Evolutionary conservation across 768 basidiomycete species (phyloP), one percentile per base, ranked within the genome.

Genomic region (Lactarius hatsudake): DNA sequence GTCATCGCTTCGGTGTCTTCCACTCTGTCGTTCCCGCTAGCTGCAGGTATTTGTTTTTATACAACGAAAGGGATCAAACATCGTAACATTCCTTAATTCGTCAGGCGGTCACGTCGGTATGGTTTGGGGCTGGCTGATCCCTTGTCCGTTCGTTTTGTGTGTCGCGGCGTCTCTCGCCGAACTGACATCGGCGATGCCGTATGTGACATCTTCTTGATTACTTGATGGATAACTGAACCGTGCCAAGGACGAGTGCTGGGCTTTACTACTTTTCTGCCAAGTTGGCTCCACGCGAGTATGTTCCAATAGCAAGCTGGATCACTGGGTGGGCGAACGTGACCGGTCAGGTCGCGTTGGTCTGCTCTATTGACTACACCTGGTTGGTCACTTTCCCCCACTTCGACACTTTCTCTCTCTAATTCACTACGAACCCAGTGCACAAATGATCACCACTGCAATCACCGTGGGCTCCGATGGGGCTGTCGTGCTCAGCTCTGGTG

Each of bases 201-300:
- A 75, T 26, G 71, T 64, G 15, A 23, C 43, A 28, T 34, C 23
- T 38, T 4, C 36, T 36, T 34, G 17, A 26, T 43, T 8, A 6
- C 0, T 17, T 12, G 26, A 38, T 54, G 23, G 13, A 40, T 61
- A 32, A 10, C 58, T 62, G 30, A 23, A 43, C 23, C 34, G 1
- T 32, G 36, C n/a, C 15, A 61, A 91, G 89, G 61, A 91, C 90
- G 28, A 91, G 89, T 69, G 89, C 90, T 8, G 90, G 89, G 0
- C 78, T 91, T 20, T 91, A 91, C 74, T 91, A 90, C 74, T 91
- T 90, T 75, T 87, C 89, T 2, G 87, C 89, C 0, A 90, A 88
- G 73, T 75, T 91, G 54, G 89, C 90, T 2, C 87, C 88, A 1
- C 81, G 81, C 7, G 79, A 82, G 71, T 84, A 85, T 63, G 81